These are phyloP conservation scores for Annona squamosa DNA, from an alignment of 164 flowering plant species.

Conservation along the genomic window DNA sequence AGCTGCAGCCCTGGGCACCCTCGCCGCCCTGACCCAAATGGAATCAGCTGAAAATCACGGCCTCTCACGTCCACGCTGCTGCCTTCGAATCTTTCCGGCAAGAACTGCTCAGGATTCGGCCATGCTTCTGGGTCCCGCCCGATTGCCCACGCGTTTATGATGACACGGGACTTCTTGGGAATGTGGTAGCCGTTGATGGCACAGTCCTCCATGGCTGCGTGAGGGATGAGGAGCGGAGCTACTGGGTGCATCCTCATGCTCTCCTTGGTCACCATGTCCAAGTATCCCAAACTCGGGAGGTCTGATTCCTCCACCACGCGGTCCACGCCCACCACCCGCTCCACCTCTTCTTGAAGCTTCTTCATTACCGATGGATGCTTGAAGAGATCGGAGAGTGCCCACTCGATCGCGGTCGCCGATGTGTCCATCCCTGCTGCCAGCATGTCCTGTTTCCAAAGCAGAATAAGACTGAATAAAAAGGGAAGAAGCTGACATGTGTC, in stretches of 20 bases:
- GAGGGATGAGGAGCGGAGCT: conserved; percentile 7
- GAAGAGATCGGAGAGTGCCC: conserved; percentile 13
- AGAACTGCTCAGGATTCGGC: conserved; percentile 56
- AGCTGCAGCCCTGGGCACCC: conserved; percentile 69
- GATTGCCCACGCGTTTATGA: conserved; percentile 76
- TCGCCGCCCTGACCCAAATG: conserved; percentile 81
- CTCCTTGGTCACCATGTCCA: conserved; percentile 10
- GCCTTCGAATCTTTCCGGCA: conserved; percentile 52
- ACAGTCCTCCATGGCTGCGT: conserved; percentile 8
- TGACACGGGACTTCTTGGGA: conserved; percentile 54
- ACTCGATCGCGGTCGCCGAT: not conserved
- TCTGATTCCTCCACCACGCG: conserved; percentile 14
- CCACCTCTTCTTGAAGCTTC: conserved; percentile 6
- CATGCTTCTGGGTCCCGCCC: conserved; percentile 65
- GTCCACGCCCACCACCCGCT: conserved; percentile 1
- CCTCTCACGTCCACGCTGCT: conserved; percentile 54
- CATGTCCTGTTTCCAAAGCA: not conserved
- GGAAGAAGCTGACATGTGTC: not conserved
- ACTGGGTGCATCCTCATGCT: conserved; percentile 10
- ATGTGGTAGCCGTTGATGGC: conserved; percentile 34
- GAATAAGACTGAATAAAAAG: not conserved
- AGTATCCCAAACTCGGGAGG: conserved; percentile 4
- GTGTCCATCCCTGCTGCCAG: conserved; percentile 1
- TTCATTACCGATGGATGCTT: conserved; percentile 5
- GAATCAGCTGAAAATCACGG: conserved; percentile 61